Percentiles rank a stretch among this genome's conserved stretches.
phyloP scores from a whole-genome alignment of 257 asterid genomes.

The Solanum chiquidenum region DNA sequence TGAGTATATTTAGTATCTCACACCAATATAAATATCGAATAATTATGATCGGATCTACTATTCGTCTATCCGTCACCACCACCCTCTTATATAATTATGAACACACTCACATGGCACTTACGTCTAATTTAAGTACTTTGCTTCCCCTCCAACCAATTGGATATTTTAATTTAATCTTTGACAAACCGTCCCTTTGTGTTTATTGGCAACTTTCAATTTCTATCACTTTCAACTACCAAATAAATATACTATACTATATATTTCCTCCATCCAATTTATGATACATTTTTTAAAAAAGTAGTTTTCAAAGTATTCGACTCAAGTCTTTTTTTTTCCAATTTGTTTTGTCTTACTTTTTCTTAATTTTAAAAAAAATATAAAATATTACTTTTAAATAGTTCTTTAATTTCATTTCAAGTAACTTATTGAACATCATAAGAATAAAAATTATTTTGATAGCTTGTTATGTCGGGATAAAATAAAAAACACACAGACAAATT shows the following conservation, averaged over 20 bases:
- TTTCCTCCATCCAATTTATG: neutral
- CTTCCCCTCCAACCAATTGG: neutral
- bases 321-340: neutral
- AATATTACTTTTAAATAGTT: too few relatives aligned
- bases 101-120: neutral
- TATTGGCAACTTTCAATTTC: neutral
- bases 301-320: neutral
- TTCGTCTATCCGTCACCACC: neutral
- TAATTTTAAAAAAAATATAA: neutral
- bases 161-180: neutral
- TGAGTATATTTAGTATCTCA: fast-evolving
- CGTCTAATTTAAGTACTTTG: neutral
- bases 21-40: neutral
- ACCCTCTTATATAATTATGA: neutral
- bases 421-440: neutral
- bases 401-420: neutral
- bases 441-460: neutral
- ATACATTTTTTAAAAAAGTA: neutral
- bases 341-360: neutral
- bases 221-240: neutral
- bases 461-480: too few relatives aligned
- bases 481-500: too few relatives aligned
- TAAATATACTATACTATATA: neutral
- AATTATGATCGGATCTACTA: too few relatives aligned
- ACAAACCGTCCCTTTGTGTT: neutral